These are phyloP conservation scores for Corchorus capsularis DNA, from an alignment of 345 rosid species.

Conservation along the genomic window DNA sequence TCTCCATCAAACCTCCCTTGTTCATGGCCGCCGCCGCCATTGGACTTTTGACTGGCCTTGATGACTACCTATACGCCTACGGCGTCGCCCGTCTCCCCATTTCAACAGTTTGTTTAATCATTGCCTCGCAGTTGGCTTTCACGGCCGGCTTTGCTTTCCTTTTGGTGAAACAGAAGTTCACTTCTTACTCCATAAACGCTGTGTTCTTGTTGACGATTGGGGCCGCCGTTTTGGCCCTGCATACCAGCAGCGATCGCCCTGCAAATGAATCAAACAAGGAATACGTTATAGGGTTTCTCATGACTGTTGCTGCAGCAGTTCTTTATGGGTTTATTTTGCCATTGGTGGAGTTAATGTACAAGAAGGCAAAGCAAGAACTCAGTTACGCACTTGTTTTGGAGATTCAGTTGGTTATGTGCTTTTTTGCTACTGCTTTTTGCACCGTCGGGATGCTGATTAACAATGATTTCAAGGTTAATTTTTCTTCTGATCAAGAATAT, in stretches of 20 bases:
- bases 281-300: conserved; percentile 51
- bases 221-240: conserved; percentile 50
- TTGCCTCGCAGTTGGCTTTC: conserved; percentile 65
- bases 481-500: neutral
- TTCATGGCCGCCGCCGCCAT: conserved; percentile 44
- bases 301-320: conserved; percentile 57
- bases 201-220: conserved; percentile 54
- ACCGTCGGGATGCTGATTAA: conserved; percentile 57
- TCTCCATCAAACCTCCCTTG: conserved; percentile 42
- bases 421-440: conserved; percentile 58
- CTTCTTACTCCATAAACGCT: conserved; percentile 57
- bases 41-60: conserved; percentile 59
- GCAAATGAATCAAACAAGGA: conserved; percentile 37
- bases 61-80: conserved; percentile 63
- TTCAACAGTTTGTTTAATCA: conserved; percentile 61
- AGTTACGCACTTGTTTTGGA: conserved; percentile 67
- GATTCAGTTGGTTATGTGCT: conserved; percentile 57
- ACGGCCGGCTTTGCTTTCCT: conserved; percentile 67
- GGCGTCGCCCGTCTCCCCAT: conserved; percentile 70
- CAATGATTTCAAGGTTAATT: conserved; percentile 65
- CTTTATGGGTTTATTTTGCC: conserved; percentile 68
- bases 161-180: conserved; percentile 74
- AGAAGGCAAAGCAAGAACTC: conserved; percentile 54
- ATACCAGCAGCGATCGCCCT: conserved; percentile 49
- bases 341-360: conserved; percentile 59